A percentile compares a stretch with the other conserved stretches of the same genome.
These are phyloP conservation scores for Pseudotulostoma volvatum DNA, from an alignment of 495 filamentous ascomycete genomes.

Conservation along the genomic window DNA sequence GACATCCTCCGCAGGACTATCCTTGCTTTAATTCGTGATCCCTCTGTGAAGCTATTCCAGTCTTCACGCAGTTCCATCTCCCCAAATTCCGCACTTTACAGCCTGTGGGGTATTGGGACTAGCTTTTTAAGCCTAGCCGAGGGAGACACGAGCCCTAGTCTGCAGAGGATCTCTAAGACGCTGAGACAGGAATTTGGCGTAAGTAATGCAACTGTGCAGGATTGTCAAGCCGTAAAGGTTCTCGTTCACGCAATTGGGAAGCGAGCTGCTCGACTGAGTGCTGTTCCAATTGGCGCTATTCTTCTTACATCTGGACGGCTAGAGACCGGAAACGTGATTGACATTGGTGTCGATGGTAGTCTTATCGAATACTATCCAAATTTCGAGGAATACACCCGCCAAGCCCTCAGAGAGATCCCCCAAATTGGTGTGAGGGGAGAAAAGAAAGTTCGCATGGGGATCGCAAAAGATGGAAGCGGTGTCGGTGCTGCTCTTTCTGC, in stretches of 20 bases:
- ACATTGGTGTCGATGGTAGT: conserved; percentile 81
- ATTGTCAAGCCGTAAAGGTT: conserved; percentile 66
- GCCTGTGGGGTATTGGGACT: conserved; percentile 81
- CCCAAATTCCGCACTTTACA: conserved; percentile 47
- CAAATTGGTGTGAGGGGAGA: conserved; percentile 58
- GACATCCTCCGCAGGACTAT: conserved; percentile 76
- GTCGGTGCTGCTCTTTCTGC: conserved; percentile 88
- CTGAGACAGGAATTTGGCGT: conserved; percentile 61
- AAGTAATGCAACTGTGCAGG: conserved; percentile 49
- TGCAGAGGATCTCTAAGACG: conserved; percentile 51
- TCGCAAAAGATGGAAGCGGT: conserved; percentile 85
- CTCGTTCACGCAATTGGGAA: conserved; percentile 72
- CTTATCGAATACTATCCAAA: conserved; percentile 85
- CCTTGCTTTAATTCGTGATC: conserved; percentile 45
- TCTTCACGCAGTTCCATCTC: conserved; percentile 51
- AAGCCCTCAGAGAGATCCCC: conserved; percentile 52
- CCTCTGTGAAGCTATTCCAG: conserved; percentile 47
- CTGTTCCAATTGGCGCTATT: conserved; percentile 70
- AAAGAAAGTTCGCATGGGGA: conserved; percentile 69
- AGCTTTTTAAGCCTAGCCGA: conserved; percentile 68
- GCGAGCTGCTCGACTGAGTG: conserved; percentile 76
- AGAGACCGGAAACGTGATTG: conserved; percentile 45
- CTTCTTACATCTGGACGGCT: conserved; percentile 60
- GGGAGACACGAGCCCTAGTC: conserved; percentile 48
- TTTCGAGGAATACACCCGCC: conserved; percentile 64